Evolutionary conservation across 164 flowering plant genomes (phyloP).

Genomic region (Chimonanthus salicifolius): DNA sequence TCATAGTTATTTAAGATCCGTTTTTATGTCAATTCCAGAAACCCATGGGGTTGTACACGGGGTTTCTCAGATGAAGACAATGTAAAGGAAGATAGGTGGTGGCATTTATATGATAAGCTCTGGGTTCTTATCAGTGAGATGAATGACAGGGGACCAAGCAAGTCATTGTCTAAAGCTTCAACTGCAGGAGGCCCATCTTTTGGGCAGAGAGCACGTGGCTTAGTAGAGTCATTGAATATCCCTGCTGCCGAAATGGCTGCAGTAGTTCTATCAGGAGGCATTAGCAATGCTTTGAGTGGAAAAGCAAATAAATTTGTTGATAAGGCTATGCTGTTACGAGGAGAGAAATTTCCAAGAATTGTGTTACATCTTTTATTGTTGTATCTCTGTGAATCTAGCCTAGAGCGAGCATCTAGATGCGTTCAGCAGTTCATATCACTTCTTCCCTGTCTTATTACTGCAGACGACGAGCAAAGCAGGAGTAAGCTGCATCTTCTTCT

Average conservation of each 20-base stretch:
- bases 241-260: constrained; percentile 99
- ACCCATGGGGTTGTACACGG: constrained; percentile 19
- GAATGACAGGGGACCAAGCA: constrained; percentile 84
- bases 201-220: constrained; percentile 98
- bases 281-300: constrained; percentile 85
- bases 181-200: constrained; percentile 62
- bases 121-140: constrained; percentile 73
- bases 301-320: constrained; percentile 70
- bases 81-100: constrained; percentile 55
- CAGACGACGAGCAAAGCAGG: constrained; percentile 94
- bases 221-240: constrained; percentile 91
- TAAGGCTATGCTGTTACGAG: constrained; percentile 92
- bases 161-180: constrained; percentile 48
- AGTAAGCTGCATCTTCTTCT: constrained; percentile 82
- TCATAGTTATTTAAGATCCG: constrained; percentile 3
- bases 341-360: constrained; percentile 85
- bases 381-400: constrained; percentile 71
- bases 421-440: constrained; percentile 75
- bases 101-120: constrained; percentile 78
- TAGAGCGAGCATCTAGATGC: constrained; percentile 80
- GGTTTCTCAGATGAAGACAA: constrained; percentile 31
- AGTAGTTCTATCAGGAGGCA: constrained; percentile 94
- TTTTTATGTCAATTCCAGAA: constrained; percentile 19
- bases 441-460: constrained; percentile 67
- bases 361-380: constrained; percentile 65